These are phyloP conservation scores for Schoenoplectus tabernaemontani DNA, from an alignment of 202 grass and related monocot genomes.

Conservation along the genomic window DNA sequence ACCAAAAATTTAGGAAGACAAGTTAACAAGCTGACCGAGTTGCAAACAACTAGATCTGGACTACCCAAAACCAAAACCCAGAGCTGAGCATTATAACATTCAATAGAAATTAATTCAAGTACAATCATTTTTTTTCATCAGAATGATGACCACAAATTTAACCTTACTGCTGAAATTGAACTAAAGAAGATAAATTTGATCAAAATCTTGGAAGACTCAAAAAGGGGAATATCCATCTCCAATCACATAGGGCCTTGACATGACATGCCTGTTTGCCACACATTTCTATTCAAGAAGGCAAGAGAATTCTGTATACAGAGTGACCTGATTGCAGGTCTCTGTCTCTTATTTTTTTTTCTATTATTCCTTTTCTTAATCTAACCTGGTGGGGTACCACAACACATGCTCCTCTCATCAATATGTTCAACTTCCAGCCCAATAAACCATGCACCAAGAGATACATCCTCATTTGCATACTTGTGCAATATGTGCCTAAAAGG, in stretches of 20 bases:
- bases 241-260: neutral
- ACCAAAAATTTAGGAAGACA: neutral
- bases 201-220: neutral
- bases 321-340: neutral
- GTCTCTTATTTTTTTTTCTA: neutral
- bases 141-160: neutral
- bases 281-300: neutral
- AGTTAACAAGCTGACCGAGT: neutral
- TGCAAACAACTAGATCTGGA: neutral
- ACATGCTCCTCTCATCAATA: conserved; percentile 86
- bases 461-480: conserved; percentile 95
- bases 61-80: neutral
- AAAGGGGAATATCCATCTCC: neutral
- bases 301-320: neutral
- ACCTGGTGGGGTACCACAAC: conserved; percentile 90
- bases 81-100: neutral
- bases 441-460: conserved; percentile 87
- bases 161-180: neutral
- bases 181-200: neutral
- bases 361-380: conserved; percentile 8
- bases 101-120: neutral
- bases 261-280: neutral
- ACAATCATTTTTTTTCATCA: neutral
- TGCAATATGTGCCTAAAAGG: conserved; percentile 77
- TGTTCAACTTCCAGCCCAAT: conserved; percentile 94